phyloP scores from a whole-genome alignment of 2,329 filamentous ascomycete species.

The Metarhizium rileyi region DNA sequence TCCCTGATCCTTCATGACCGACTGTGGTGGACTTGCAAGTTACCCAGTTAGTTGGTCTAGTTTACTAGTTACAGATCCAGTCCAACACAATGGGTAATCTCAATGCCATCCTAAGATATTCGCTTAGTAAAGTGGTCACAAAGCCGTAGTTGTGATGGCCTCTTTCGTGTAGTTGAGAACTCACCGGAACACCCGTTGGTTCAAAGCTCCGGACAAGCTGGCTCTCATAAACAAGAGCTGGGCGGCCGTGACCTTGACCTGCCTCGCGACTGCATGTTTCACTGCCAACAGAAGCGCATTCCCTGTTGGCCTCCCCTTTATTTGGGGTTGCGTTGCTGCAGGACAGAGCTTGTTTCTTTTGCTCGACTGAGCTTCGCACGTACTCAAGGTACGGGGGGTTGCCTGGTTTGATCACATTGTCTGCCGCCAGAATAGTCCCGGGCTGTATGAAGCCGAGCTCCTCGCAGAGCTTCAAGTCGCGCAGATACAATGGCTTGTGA shows the following conservation, averaged over 20 bases:
- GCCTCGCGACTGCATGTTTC: too few species aligned
- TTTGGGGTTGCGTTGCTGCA: too few species aligned
- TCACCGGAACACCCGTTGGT: constrained; percentile 55
- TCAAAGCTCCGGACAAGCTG: constrained; percentile 55
- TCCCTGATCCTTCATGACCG: too few species aligned
- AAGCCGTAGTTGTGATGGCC: too few species aligned
- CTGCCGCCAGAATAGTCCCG: constrained; percentile 55
- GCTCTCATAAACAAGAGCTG: constrained; percentile 57
- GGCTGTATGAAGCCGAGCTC: constrained; percentile 52
- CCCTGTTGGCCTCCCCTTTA: constrained; percentile 47
- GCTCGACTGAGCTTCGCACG: too few species aligned
- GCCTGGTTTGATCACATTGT: constrained; percentile 63
- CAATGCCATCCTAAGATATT: constrained; percentile 48
- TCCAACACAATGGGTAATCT: constrained; percentile 55
- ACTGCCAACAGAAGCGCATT: constrained; percentile 29
- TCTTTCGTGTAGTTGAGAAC: constrained; percentile 17
- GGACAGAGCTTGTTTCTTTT: too few species aligned
- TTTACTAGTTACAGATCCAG: too few species aligned
- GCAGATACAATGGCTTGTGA: constrained; percentile 65
- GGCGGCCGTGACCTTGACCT: too few species aligned
- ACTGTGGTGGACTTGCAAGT: too few species aligned
- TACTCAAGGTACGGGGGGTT: constrained; percentile 64
- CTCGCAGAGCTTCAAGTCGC: constrained; percentile 70
- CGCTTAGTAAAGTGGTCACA: constrained; percentile 1
- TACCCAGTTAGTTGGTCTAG: too few species aligned